Evolutionary conservation across 2,329 filamentous ascomycete species (phyloP), one percentile per base, ranked within the genome.

Genomic region (Diaporthe sp.): DNA sequence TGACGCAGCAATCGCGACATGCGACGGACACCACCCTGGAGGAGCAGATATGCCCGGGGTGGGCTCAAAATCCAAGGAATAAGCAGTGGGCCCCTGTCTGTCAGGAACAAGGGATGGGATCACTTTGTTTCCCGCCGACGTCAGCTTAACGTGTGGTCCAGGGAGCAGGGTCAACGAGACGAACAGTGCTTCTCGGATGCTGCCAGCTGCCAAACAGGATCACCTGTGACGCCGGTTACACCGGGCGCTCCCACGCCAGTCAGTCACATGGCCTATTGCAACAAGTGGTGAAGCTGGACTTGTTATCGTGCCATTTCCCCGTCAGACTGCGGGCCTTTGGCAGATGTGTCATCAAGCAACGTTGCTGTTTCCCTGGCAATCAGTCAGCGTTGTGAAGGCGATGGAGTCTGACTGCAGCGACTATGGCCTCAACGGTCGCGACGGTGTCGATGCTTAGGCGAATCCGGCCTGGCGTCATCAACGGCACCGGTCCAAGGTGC

Each of bases 31-130:
- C 28, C 37, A 67, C 17, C 46, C 31, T 59, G 39, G 51, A 68
- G 37, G 51, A 68, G 37, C 51, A 34, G 22, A 37, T 44, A 34
- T 42, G 58, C 31, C 42, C 42, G n/a, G 25, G 57, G 44, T 73
- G 28, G 69, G 69, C 58, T 46, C 59, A 51, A 25, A 34, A 55
- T 68, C 22, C 74, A 58, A 75, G 74, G 51, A 10, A 37, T 17
- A 55, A 37, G 51, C 49, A 10, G 34, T 58, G 37, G 31, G 46
- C 65, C 65, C 46, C 65, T 69, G 65, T 19, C 34, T n/a, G 49
- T 28, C 15, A 42, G 8, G 55, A 58, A 72, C 57, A 44, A 65
- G 46, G 58, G 57, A 53, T 53, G 25, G 46, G 46, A 57, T n/a
- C 37, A 37, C 28, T 51, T 53, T 49, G 37, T 51, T 25, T 57